Conservation (phyloP, 306 rosid species). For the Lathyrus sativus region DNA sequence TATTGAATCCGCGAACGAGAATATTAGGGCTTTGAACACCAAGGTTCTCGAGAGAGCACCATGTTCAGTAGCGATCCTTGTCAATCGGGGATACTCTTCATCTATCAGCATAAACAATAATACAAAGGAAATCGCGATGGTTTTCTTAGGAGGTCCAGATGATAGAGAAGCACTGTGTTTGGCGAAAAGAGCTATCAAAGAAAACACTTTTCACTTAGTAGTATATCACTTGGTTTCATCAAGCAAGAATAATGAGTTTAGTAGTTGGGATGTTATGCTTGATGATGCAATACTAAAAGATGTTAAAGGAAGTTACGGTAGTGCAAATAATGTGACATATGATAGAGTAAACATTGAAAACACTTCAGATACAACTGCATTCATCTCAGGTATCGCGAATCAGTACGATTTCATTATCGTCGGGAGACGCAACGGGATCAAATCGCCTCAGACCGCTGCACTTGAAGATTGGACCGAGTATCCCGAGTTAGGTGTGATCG, state of each 20-base stretch:
- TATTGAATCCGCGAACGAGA: not conserved
- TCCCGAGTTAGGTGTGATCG: slow-evolving; percentile 17
- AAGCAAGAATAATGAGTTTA: not conserved
- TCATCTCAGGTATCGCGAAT: not conserved
- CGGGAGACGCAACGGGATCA: slow-evolving; percentile 7
- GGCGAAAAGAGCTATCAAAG: slow-evolving; percentile 4
- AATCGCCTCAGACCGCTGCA: slow-evolving; percentile 4
- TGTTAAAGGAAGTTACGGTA: not conserved
- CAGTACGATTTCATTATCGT: slow-evolving; percentile 6
- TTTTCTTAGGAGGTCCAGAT: slow-evolving; percentile 11
- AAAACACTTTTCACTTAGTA: not conserved
- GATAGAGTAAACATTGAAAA: not conserved
- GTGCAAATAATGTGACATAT: not conserved
- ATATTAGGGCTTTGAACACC: slow-evolving; percentile 3
- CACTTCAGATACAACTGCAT: not conserved
- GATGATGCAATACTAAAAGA: not conserved
- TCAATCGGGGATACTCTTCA: not conserved
- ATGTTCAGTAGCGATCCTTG: slow-evolving; percentile 12
- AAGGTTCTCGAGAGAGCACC: slow-evolving; percentile 15
- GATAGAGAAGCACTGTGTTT: slow-evolving; percentile 25
- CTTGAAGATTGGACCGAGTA: not conserved
- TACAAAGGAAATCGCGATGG: not conserved
- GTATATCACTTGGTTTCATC: not conserved
- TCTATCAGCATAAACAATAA: not conserved
- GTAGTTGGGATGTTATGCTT: not conserved